Base-by-base conservation (phyloP, 805 yeast species). In the Wickerhamiella allomyrinae region DNA sequence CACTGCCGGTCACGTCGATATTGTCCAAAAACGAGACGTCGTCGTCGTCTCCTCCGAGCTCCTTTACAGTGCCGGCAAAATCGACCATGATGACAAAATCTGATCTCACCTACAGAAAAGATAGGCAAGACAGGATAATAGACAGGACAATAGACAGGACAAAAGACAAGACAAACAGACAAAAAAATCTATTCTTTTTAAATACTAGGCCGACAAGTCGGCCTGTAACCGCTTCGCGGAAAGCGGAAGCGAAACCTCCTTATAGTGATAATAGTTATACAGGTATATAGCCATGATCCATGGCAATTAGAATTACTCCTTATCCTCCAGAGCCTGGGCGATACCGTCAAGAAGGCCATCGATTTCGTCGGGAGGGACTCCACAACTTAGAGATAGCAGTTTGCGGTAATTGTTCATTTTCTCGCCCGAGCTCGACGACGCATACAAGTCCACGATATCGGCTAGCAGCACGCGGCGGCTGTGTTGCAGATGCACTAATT, bases 11-110 rank as follows among this genome's bases (percentile, higher is more conserved):
- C 42, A 61, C 60, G 41, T 63, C 73, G 3, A 79, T 51, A 13
- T 69, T 80, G 25, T 70, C 68, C 10, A 87, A 51, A 40, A 86
- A 60, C 35, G 72, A 70, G 37, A 87, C 57, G 58, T 86, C 96
- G 19, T 77, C 87, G 50, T 82, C 91, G 13, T 84, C 70, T 17
- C 95, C 97, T 25, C 96, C 95, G 22, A 87, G 62, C 19, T 77
- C 77, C 11, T 77, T 57, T 2, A 94, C 93, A 62, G 80, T 93
- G 46, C 76, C 73, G 50, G 80, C 76, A 39, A 83, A 58, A 2
- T 46, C 52, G 7, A 57, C 60, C 43, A 44, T 44, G 43, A 38
- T 15, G 25, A 33, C 22, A 39, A 38, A 29, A 29, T 7, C 19
- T 9, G n/a, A n/a, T n/a, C n/a, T n/a, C n/a, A n/a, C n/a, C n/a